A percentile compares a stretch with the other conserved stretches of the same genome.
phyloP scores from a whole-genome alignment of 2,329 filamentous ascomycete species.

The Aspergillus tubingensis region DNA sequence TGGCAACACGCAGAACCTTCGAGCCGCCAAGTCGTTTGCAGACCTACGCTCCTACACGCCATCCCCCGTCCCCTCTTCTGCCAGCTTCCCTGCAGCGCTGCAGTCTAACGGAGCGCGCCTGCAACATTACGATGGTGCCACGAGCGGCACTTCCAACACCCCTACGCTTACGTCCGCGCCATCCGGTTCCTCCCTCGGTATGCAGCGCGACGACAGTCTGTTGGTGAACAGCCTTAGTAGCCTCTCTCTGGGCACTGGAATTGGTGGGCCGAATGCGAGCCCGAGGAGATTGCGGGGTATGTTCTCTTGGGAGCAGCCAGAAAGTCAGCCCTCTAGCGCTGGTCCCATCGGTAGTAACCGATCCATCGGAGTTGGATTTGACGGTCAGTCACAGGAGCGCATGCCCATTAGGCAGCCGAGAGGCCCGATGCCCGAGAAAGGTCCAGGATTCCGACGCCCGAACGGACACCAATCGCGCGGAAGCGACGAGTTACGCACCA shows the following conservation, averaged over 20 bases:
- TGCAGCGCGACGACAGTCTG: slow-evolving; percentile 58
- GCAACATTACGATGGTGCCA: slow-evolving; percentile 57
- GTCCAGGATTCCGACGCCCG: slow-evolving; percentile 59
- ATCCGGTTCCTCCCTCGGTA: slow-evolving; percentile 49
- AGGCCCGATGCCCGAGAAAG: slow-evolving; percentile 62
- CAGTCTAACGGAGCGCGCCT: slow-evolving; percentile 64
- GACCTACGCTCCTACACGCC: slow-evolving; percentile 94
- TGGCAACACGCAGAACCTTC: slow-evolving; percentile 74
- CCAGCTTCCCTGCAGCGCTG: slow-evolving; percentile 76
- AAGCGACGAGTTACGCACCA: slow-evolving; percentile 64
- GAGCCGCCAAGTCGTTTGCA: slow-evolving; percentile 94
- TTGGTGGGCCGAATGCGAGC: slow-evolving; percentile 52
- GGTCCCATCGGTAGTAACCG: slow-evolving; percentile 67
- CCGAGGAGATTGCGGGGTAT: slow-evolving; percentile 62
- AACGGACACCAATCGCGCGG: slow-evolving; percentile 64
- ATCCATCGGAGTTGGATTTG: slow-evolving; percentile 61
- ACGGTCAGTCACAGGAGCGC: slow-evolving; percentile 57
- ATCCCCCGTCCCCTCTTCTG: slow-evolving; percentile 85
- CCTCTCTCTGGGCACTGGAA: slow-evolving; percentile 58
- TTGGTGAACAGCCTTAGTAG: slow-evolving; percentile 65
- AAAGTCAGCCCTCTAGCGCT: slow-evolving; percentile 49
- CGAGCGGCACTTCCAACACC: slow-evolving; percentile 63
- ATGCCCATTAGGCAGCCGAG: slow-evolving; percentile 63
- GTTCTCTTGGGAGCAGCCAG: slow-evolving; percentile 61
- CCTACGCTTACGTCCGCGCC: slow-evolving; percentile 66